Conservation (phyloP, 2,329 filamentous ascomycete species). For the Trichoderma gracile region DNA sequence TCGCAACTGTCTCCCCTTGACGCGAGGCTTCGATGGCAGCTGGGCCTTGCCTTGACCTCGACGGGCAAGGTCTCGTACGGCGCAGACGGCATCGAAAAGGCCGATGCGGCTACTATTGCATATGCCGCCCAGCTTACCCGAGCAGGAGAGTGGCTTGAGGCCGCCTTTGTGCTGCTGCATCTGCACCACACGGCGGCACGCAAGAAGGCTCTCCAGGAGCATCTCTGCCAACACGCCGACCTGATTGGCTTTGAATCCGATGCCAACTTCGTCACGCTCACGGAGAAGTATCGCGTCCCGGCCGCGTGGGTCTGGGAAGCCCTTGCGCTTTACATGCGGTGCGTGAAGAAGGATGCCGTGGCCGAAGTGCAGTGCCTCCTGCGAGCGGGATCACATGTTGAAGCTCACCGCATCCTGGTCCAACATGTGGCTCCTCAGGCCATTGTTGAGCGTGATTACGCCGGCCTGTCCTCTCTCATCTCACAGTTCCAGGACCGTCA, state of each 20-base stretch:
- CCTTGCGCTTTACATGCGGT: conserved; percentile 78
- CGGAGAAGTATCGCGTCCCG: conserved; percentile 69
- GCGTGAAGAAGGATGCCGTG: conserved; percentile 66
- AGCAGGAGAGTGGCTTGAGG: conserved; percentile 66
- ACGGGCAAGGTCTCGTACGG: conserved; percentile 55
- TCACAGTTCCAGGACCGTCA: conserved; percentile 67
- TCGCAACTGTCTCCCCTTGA: conserved; percentile 74
- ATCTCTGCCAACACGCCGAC: conserved; percentile 71
- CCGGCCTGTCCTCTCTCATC: conserved; percentile 67
- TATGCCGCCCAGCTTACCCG: conserved; percentile 66
- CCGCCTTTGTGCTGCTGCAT: conserved; percentile 76
- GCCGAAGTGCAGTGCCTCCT: conserved; percentile 79
- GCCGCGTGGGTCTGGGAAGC: conserved; percentile 81
- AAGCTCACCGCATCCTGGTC: conserved; percentile 82
- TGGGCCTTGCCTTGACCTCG: conserved; percentile 66
- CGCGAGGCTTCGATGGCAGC: conserved; percentile 79
- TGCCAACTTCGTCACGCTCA: conserved; percentile 59
- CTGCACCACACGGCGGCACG: conserved; percentile 65
- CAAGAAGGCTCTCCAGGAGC: conserved; percentile 67
- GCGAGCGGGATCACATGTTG: conserved; percentile 70
- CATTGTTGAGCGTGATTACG: conserved; percentile 80
- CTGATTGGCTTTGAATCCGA: conserved; percentile 62
- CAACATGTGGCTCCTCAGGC: conserved; percentile 77
- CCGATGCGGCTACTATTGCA: conserved; percentile 65
- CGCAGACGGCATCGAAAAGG: conserved; percentile 57